Percentiles rank a stretch among this genome's conserved stretches.
Conservation (phyloP, 352 stramenopile genomes). For the Phytophthora ramorum region DNA sequence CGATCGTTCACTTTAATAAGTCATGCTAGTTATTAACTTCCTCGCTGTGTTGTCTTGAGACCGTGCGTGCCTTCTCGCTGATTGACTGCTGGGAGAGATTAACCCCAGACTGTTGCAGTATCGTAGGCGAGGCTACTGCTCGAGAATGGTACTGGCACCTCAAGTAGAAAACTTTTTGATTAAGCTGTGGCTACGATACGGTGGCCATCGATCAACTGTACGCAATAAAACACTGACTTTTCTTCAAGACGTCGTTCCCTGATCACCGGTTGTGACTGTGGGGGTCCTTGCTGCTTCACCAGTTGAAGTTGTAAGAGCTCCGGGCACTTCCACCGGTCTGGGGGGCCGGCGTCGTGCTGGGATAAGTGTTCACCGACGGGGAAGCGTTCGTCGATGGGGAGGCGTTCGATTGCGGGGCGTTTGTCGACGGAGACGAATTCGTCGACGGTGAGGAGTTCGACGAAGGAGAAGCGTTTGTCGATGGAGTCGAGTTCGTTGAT, state of each 20-base stretch:
- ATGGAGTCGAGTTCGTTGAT: not conserved
- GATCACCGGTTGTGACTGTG: too few species aligned
- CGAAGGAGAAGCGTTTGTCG: not conserved
- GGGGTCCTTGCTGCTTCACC: not conserved
- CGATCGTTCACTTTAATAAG: not conserved
- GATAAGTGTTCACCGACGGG: not conserved
- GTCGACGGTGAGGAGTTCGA: not conserved
- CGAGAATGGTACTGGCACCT: too few species aligned
- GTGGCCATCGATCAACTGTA: not conserved
- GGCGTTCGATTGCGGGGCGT: not conserved
- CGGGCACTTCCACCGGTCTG: not conserved
- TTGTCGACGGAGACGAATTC: not conserved
- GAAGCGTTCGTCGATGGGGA: not conserved
- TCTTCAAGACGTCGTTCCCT: not conserved
- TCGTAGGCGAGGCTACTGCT: not conserved
- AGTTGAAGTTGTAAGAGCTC: not conserved
- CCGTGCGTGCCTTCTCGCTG: not conserved
- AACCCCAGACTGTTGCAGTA: not conserved
- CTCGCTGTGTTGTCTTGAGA: too few species aligned
- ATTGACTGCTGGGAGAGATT: not conserved
- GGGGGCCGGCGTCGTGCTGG: conserved; percentile 1
- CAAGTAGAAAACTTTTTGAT: too few species aligned
- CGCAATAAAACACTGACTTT: not conserved
- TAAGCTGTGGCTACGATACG: too few species aligned
- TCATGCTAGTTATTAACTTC: too few species aligned